These are phyloP conservation scores for Diplodia sapinea DNA, from an alignment of 2,329 filamentous ascomycete genomes.

Conservation along the genomic window DNA sequence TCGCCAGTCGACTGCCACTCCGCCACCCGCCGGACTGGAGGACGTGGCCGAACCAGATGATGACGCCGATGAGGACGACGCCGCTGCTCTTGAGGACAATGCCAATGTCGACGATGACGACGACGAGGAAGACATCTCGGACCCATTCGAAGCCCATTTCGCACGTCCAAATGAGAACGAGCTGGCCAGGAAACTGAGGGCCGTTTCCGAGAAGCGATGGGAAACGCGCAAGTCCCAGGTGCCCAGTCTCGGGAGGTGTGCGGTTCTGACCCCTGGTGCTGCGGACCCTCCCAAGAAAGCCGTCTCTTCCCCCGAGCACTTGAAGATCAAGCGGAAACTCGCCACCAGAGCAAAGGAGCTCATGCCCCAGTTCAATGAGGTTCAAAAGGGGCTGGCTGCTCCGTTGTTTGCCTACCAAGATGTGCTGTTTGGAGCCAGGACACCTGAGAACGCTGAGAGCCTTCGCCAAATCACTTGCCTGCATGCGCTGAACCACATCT, in stretches of 20 bases:
- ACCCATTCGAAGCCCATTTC: constrained; percentile 86
- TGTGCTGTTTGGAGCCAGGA: constrained; percentile 75
- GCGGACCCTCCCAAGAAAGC: constrained; percentile 34
- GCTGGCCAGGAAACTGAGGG: constrained; percentile 59
- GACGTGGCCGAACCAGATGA: constrained; percentile 38
- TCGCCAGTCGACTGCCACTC: constrained; percentile 32
- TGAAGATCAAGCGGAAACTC: constrained; percentile 45
- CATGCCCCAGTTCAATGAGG: constrained; percentile 60
- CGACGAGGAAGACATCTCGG: constrained; percentile 54
- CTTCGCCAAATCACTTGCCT: constrained; percentile 77
- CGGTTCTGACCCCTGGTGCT: constrained; percentile 39
- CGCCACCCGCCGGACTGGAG: constrained; percentile 30
- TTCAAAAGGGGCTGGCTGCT: constrained; percentile 70
- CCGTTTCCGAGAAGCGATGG: constrained; percentile 58
- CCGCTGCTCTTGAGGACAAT: constrained; percentile 48
- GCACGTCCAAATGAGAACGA: constrained; percentile 67
- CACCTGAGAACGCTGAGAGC: constrained; percentile 68
- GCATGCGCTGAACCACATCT: constrained; percentile 88
- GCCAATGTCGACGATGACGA: constrained; percentile 56
- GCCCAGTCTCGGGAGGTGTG: constrained; percentile 39
- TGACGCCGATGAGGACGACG: constrained; percentile 38
- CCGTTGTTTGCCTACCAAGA: constrained; percentile 84
- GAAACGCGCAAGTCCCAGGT: constrained; percentile 46
- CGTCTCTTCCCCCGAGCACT: constrained; percentile 38
- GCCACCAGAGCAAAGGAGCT: constrained; percentile 41